Evolutionary conservation across 2,329 filamentous ascomycete genomes (phyloP).

Genomic region (Fusarium scirpi): DNA sequence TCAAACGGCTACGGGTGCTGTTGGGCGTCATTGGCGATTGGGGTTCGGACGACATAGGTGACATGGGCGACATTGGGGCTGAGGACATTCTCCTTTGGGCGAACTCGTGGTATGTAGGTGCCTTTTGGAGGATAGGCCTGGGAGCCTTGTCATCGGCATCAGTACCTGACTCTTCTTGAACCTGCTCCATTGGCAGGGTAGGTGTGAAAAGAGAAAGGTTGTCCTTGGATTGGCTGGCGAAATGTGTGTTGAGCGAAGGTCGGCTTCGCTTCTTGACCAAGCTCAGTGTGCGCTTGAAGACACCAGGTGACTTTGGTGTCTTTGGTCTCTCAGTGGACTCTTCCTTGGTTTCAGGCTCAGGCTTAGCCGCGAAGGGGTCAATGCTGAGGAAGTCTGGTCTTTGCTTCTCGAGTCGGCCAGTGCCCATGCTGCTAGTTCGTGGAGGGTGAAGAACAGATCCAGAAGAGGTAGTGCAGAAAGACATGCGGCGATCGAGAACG

Average conservation of each 20-base stretch:
- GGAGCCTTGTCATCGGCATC: slow-evolving; percentile 41
- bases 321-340: slow-evolving; percentile 50
- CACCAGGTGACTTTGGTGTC: slow-evolving; percentile 56
- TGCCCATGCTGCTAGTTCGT: slow-evolving; percentile 59
- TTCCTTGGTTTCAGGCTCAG: slow-evolving; percentile 46
- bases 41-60: slow-evolving; percentile 46
- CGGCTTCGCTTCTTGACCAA: slow-evolving; percentile 68
- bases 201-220: slow-evolving; percentile 46
- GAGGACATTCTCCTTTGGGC: slow-evolving; percentile 56
- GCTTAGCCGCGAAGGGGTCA: slow-evolving; percentile 64
- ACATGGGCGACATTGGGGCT: slow-evolving; percentile 46
- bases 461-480: slow-evolving; percentile 52
- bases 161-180: slow-evolving; percentile 48
- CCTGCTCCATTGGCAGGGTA: slow-evolving; percentile 51
- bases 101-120: slow-evolving; percentile 63
- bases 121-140: slow-evolving; percentile 40
- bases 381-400: slow-evolving; percentile 64
- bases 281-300: slow-evolving; percentile 67
- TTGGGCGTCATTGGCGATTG: slow-evolving; percentile 46
- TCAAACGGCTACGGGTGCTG: slow-evolving; percentile 42
- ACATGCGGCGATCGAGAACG: slow-evolving; percentile 50
- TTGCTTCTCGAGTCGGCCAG: slow-evolving; percentile 52
- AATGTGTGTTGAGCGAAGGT: slow-evolving; percentile 57
- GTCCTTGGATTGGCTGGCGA: slow-evolving; percentile 53
- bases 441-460: slow-evolving; percentile 53